Base-by-base conservation (phyloP, 1,284 basidiomycete genomes). In the Meripilus lineatus region DNA sequence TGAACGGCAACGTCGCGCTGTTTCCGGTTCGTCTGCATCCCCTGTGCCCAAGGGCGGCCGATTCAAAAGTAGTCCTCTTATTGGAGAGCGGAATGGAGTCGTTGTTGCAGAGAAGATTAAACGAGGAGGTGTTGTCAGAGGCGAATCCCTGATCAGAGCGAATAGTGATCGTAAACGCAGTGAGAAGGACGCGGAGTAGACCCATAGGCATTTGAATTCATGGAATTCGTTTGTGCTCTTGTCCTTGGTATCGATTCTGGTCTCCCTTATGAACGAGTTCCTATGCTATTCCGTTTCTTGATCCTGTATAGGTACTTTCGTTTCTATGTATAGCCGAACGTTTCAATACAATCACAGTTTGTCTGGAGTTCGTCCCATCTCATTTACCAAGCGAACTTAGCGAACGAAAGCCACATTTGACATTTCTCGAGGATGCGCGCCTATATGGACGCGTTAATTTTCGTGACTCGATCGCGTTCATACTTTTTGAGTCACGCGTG, bases 41-140 rank as follows among this genome's bases (percentile, higher is more conserved):
- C 38, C 50, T 28, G 57, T 40, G n/a, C 54, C 52, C 50, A 81
- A 75, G 58, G 78, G 71, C n/a, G 66, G 63, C 42, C 68, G 73
- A 51, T 86, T 85, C 64, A 85, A 86, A 75, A 86, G 83, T 56
- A 83, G 76, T 57, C 82, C 80, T 36, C 56, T 74, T 18, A 71
- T 65, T 22, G 71, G 68, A 13, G 66, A 72, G 43, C 55, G 64
- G 35, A 58, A 50, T 5, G 70, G 71, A 2, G 58, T 70, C 5
- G 66, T 72, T 10, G 63, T 68, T 23, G 70, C 67, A 14, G 70
- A 70, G 55, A 56, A 62, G 46, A 62, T 72, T 5, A 69, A 60
- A 50, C 58, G 60, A 50, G 56, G n/a, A n/a, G n/a, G n/a, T n/a
- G n/a, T n/a, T n/a, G n/a, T n/a, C n/a, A n/a, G n/a, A n/a, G n/a